Evolutionary conservation across 805 yeast species (phyloP), one percentile per base, ranked within the genome.

Genomic region (Sugiyamaella americana): DNA sequence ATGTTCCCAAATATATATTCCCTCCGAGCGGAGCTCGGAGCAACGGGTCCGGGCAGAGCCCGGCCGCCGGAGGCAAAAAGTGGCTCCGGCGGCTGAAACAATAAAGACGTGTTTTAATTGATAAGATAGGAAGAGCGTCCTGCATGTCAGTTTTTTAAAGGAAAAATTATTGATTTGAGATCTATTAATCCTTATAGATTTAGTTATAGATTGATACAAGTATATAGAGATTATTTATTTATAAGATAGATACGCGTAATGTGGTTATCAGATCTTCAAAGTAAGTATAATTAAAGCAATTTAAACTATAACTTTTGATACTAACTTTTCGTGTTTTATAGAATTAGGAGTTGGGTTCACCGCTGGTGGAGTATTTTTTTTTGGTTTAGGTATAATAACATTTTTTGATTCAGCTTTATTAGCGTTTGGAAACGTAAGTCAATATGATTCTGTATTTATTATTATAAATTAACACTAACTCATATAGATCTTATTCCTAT

Each of bases 321-420:
- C 13, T 13, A 26, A 43, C 50, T 51, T 22, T 51, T 54, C 3
- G 55, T 40, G 54, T 56, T 52, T 26, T 13, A 47, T 47, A 86
- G 95, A 88, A 66, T 80, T 83, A 59, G 98, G 98, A 32, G 96
- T 87, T 17, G 96, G 87, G 2, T 83, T 88, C 72, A 86, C 96
- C 3, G 88, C 94, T 16, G 84, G 83, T 29, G 78, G 95, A 5
- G 76, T 82, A 41, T 60, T 84, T 21, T 82, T 87, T 61, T 84
- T 93, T 64, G 59, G 86, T 3, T 69, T 91, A 18, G 98, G 98
- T 4, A 74, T 91, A 24, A 58, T 88, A 58, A 78, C 95, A 16
- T 79, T 91, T 53, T 93, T 93, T 60, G 97, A 93, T 61, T 73
- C 95, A 5, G 89, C 94, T 0, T 71, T 91, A 32, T 72, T 91